A percentile compares a stretch with the other conserved stretches of the same genome.
These are phyloP conservation scores for Acorus gramineus DNA, from an alignment of 106 monocot species.

Conservation along the genomic window DNA sequence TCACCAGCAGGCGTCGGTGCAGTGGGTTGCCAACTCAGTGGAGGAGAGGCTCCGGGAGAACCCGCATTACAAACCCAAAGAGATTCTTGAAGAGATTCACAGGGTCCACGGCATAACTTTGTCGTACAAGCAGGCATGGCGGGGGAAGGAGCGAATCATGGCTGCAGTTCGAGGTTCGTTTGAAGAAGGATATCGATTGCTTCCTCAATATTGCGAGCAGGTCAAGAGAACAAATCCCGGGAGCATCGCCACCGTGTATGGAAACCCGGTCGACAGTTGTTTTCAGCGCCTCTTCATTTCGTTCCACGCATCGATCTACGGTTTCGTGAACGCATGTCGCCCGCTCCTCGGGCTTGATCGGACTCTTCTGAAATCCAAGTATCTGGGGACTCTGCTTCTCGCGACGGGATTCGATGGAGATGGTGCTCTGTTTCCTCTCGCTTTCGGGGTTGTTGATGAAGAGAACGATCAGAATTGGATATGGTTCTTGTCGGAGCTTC, in stretches of 20 bases:
- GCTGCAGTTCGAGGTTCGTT: conserved; percentile 88
- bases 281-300: conserved; percentile 77
- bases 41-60: conserved; percentile 91
- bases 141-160: conserved; percentile 97
- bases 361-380: conserved; percentile 80
- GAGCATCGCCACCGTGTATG: conserved; percentile 73
- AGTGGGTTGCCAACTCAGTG: conserved; percentile 92
- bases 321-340: conserved; percentile 86
- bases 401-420: conserved; percentile 97
- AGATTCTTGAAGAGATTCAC: conserved; percentile 95
- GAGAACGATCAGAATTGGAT: conserved; percentile 97
- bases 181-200: conserved; percentile 86
- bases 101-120: conserved; percentile 85
- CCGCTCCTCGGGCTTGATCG: conserved; percentile 89
- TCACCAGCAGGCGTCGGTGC: conserved; percentile 93
- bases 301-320: conserved; percentile 84
- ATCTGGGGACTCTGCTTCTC: conserved; percentile 86
- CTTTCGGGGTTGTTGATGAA: conserved; percentile 95
- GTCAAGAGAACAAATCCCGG: conserved; percentile 76
- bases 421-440: conserved; percentile 88
- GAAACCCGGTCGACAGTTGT: conserved; percentile 72
- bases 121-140: conserved; percentile 97
- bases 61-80: conserved; percentile 92
- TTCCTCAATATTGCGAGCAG: conserved; percentile 90
- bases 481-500: conserved; percentile 92